Evolutionary conservation across 768 basidiomycete genomes (phyloP).

Genomic region (Pleurotus giganteus): DNA sequence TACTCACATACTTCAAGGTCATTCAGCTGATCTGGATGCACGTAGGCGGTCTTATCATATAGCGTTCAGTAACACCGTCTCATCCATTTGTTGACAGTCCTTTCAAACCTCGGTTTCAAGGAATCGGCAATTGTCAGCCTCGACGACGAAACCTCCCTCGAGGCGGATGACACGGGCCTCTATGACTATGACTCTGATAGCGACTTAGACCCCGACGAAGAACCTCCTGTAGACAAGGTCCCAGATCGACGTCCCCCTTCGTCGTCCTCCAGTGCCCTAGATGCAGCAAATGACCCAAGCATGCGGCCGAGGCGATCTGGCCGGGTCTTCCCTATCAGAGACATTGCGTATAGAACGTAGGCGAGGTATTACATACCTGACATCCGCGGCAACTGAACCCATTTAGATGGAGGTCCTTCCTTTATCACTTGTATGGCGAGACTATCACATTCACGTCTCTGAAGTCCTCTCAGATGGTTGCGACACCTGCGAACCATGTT

Average conservation of each 20-base stretch:
- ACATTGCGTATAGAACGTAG: background rate
- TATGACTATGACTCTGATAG: background rate
- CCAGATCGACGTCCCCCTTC: background rate
- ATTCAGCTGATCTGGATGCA: background rate
- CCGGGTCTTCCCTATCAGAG: background rate
- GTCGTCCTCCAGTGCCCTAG: too few relatives aligned
- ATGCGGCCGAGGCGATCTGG: background rate
- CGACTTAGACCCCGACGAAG: background rate
- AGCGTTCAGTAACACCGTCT: background rate
- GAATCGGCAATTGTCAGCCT: background rate
- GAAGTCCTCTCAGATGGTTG: background rate
- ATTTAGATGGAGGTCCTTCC: background rate
- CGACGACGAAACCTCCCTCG: background rate
- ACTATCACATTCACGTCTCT: background rate
- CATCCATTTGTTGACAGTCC: background rate
- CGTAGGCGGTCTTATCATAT: background rate
- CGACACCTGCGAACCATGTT: background rate
- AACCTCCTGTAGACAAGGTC: background rate
- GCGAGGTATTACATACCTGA: background rate
- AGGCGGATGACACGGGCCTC: background rate
- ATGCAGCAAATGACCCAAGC: background rate
- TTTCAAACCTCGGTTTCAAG: background rate
- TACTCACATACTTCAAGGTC: background rate
- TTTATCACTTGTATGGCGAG: background rate
- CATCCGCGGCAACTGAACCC: background rate